Conservation (phyloP, 305 asterid species). For the Withania somnifera region DNA sequence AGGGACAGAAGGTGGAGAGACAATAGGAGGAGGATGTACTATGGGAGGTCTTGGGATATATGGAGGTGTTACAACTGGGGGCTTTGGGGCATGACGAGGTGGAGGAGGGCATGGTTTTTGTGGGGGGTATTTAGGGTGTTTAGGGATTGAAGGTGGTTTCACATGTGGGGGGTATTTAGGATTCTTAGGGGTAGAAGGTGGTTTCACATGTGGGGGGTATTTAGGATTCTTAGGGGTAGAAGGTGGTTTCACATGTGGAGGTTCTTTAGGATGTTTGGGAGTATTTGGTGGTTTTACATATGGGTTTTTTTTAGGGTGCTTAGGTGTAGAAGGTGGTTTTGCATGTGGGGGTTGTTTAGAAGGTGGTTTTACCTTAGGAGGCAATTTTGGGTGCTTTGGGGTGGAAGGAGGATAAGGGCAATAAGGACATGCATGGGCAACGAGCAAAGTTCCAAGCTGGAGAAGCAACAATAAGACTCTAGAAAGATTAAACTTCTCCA, state of each 20-base stretch:
- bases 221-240: neutral
- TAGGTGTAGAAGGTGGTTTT: constrained; percentile 2
- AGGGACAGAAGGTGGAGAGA: neutral
- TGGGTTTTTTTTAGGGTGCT: neutral
- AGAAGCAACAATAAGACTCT: constrained; percentile 19
- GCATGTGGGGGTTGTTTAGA: constrained; percentile 11
- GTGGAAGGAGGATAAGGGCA: constrained; percentile 39
- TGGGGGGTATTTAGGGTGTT: constrained; percentile 1
- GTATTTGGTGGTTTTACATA: constrained; percentile 13
- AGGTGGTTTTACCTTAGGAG: constrained; percentile 11
- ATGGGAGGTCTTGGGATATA: constrained; percentile 19
- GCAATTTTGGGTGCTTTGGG: constrained; percentile 14
- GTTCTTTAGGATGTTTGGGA: neutral
- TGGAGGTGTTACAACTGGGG: too few species aligned
- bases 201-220: constrained; percentile 16
- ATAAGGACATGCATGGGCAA: constrained; percentile 41
- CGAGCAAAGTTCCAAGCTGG: constrained; percentile 29
- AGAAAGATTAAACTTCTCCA: neutral
- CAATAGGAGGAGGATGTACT: neutral
- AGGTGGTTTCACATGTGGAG: constrained; percentile 5
- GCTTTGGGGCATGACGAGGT: constrained; percentile 13
- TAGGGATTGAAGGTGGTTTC: constrained; percentile 12
- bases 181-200: neutral
- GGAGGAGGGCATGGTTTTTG: constrained; percentile 9
- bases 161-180: constrained; percentile 25